Evolutionary conservation across 2,329 filamentous ascomycete genomes (phyloP).

Genomic region (Exophiala dermatitidis): DNA sequence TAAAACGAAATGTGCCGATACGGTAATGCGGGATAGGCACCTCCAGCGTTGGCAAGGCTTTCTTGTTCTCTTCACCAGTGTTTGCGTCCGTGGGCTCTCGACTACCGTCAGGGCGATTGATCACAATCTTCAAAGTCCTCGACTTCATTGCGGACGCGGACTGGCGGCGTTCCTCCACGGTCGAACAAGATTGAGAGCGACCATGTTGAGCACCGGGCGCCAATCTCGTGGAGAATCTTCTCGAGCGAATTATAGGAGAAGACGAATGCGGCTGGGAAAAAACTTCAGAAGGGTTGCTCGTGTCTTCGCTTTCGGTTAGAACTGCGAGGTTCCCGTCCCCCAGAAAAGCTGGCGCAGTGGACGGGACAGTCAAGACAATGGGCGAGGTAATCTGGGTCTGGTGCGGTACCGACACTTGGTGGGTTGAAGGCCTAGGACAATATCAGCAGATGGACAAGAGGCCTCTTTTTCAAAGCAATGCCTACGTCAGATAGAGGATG

Average conservation of each 20-base stretch:
- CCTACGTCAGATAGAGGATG: constrained; percentile 60
- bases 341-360: constrained; percentile 38
- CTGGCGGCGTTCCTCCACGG: constrained; percentile 56
- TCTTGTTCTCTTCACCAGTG: constrained; percentile 16
- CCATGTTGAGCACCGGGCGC: constrained; percentile 22
- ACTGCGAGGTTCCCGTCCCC: constrained; percentile 23
- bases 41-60: constrained; percentile 54
- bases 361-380: constrained; percentile 52
- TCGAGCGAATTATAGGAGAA: constrained; percentile 5
- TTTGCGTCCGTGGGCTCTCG: constrained; percentile 57
- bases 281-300: constrained; percentile 7
- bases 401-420: constrained; percentile 30
- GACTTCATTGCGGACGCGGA: constrained; percentile 39
- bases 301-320: not conserved
- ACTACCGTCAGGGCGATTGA: constrained; percentile 61
- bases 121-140: constrained; percentile 71
- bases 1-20: constrained; percentile 75
- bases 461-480: not conserved
- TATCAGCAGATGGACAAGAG: not conserved
- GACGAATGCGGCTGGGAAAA: constrained; percentile 9
- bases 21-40: constrained; percentile 77
- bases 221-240: not conserved
- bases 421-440: constrained; percentile 47
- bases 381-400: constrained; percentile 32
- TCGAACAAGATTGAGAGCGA: constrained; percentile 61